Percentiles rank a stretch among this genome's conserved stretches.
These are phyloP conservation scores for Peziza echinospora DNA, from an alignment of 495 filamentous ascomycete genomes.

Conservation along the genomic window DNA sequence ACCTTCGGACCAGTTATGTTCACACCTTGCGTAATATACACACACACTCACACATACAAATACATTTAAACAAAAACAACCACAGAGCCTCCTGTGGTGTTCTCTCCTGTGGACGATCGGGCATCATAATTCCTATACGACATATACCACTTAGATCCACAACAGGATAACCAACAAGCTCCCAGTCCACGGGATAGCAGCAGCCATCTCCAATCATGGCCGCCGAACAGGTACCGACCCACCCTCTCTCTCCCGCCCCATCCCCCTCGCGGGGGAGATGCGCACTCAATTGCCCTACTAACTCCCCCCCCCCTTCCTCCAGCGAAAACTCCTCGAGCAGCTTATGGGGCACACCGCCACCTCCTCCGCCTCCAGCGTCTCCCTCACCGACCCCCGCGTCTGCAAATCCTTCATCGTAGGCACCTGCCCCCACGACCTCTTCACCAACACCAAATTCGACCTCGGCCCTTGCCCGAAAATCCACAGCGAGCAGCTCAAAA, in stretches of 20 bases:
- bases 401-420: slow-evolving; percentile 88
- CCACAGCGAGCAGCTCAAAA: slow-evolving; percentile 70
- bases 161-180: too few relatives aligned
- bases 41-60: too few relatives aligned
- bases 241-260: not conserved
- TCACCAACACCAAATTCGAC: slow-evolving; percentile 91
- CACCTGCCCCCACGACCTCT: slow-evolving; percentile 94
- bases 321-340: not conserved
- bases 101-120: too few relatives aligned
- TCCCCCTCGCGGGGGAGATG: not conserved
- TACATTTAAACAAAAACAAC: too few relatives aligned
- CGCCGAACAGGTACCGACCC: not conserved
- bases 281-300: not conserved
- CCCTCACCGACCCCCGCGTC: slow-evolving; percentile 79
- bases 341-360: not conserved
- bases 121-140: too few relatives aligned
- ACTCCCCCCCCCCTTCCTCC: not conserved
- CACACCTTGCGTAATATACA: too few relatives aligned
- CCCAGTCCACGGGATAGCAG: too few relatives aligned
- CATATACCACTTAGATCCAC: too few relatives aligned
- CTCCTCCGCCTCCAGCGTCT: slow-evolving; percentile 24
- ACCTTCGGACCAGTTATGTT: too few relatives aligned
- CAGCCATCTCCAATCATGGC: not conserved
- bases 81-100: too few relatives aligned
- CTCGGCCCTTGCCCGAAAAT: slow-evolving; percentile 77